These are phyloP conservation scores for Poteriospumella lacustris DNA, from an alignment of 108 stramenopile genomes.

Conservation along the genomic window DNA sequence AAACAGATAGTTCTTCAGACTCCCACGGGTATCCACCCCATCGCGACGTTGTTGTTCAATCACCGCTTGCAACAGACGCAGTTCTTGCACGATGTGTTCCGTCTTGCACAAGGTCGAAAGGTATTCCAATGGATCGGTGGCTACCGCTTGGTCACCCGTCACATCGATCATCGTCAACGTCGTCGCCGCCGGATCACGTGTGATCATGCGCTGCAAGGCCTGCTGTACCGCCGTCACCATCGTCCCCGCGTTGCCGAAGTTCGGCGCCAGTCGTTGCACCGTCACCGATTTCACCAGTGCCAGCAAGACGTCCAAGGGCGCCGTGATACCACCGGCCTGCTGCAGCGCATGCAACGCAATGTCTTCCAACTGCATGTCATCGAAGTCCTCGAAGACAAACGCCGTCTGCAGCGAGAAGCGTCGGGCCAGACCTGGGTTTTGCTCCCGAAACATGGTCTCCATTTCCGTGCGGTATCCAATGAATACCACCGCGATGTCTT, in stretches of 20 bases:
- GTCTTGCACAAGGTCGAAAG: conserved; percentile 30
- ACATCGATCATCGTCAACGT: neutral
- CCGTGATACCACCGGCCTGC: neutral
- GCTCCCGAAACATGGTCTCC: conserved; percentile 9
- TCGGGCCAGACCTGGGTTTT: conserved; percentile 14
- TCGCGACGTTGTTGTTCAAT: neutral
- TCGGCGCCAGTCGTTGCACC: neutral
- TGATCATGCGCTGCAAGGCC: neutral
- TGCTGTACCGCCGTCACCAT: conserved; percentile 29
- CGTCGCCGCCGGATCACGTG: neutral
- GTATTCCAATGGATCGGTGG: neutral
- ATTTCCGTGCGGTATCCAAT: conserved; percentile 18
- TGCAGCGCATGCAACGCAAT: neutral
- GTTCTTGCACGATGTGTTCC: conserved; percentile 36
- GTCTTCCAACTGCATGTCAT: neutral
- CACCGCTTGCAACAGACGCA: conserved; percentile 28
- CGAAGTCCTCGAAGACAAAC: conserved; percentile 15
- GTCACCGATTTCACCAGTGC: neutral
- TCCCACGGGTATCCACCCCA: neutral
- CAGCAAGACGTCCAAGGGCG: neutral
- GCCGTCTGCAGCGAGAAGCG: neutral
- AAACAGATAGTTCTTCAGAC: conserved; percentile 23
- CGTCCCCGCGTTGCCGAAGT: conserved; percentile 27
- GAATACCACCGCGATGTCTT: conserved; percentile 21
- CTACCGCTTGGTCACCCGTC: neutral